A percentile compares a stretch with the other conserved stretches of the same genome.
phyloP scores from a whole-genome alignment of 148 eudicot species.

The Chenopodium berlandieri region DNA sequence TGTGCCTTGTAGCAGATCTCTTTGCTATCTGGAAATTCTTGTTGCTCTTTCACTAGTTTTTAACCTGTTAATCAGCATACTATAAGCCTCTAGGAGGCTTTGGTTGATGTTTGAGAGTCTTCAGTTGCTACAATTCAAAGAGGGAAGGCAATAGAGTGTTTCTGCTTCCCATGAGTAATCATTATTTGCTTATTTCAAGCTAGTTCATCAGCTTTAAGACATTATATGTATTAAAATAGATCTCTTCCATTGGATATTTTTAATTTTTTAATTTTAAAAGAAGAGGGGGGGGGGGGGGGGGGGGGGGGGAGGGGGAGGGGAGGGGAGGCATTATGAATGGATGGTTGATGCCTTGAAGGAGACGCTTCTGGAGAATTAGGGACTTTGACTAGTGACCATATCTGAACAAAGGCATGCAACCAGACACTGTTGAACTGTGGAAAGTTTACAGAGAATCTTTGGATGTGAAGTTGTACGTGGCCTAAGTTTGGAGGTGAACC shows the following conservation, averaged over 20 bases:
- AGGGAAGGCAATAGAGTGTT: neutral
- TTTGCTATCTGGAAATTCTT: neutral
- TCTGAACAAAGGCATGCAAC: neutral
- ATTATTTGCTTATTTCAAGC: neutral
- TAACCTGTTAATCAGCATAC: neutral
- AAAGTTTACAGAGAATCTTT: neutral
- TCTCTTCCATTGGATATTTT: too few relatives aligned
- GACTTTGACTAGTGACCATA: neutral
- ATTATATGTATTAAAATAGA: neutral
- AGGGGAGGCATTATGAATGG: neutral
- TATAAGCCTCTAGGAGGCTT: neutral
- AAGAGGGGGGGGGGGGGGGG: neutral
- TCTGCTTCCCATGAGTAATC: neutral
- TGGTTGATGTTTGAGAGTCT: neutral
- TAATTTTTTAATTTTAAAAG: too few relatives aligned
- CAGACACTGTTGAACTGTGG: neutral
- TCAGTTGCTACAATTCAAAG: neutral
- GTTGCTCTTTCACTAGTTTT: neutral
- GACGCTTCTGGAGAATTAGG: neutral
- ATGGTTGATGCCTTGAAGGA: neutral
- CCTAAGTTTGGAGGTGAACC: neutral
- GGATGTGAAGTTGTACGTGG: neutral
- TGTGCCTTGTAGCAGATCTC: neutral
- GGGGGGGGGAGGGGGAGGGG: neutral
- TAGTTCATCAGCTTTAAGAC: neutral